Evolutionary conservation across 179 eudicot species (phyloP), one percentile per base, ranked within the genome.

Genomic region (Dionaea muscipula): DNA sequence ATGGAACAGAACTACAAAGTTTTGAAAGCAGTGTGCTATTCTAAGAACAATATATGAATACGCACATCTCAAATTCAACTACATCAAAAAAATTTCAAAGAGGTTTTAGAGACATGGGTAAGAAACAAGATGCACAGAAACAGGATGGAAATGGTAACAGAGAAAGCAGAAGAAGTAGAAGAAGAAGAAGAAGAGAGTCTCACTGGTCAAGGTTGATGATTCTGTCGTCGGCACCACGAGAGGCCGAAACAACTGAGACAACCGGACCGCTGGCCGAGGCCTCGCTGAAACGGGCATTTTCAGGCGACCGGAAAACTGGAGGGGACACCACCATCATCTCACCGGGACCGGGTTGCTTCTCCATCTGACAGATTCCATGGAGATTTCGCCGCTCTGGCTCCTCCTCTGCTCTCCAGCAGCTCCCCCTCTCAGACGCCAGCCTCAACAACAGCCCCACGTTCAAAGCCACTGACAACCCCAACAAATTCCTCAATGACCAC

Each of bases 141-240:
- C 10, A 11, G 35, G 35, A 31, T 4, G 35, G 10, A 31, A 31
- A 31, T 31, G 35, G 35, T 4, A 31, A 11, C 9, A 27, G 39
- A 27, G 11, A 53, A 20, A 53, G 33, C 24, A 14, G 13, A 51
- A 23, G 55, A 24, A 19, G 11, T 8, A 25, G 37, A n/a, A 28
- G 56, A 22, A 47, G 52, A 22, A 23, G 19, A 11, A 26, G 15
- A 33, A 31, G 41, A 53, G 56, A 17, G 8, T 11, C 37, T 25
- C 12, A 53, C 56, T 53, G 56, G 40, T 53, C 56, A 20, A 53
- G 56, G 11, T 53, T 53, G 15, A 53, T 53, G 56, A 53, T n/a
- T 26, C 53, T 49, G 53, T 26, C 53, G 28, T 49, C 53, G 18
- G 16, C 53, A 19, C 18, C 33, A 19, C 20, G 8, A 10, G 47